Percentiles rank a stretch among this genome's conserved stretches.
These are phyloP conservation scores for Xylariaceae sp. DNA, from an alignment of 2,329 filamentous ascomycete species.

Conservation along the genomic window DNA sequence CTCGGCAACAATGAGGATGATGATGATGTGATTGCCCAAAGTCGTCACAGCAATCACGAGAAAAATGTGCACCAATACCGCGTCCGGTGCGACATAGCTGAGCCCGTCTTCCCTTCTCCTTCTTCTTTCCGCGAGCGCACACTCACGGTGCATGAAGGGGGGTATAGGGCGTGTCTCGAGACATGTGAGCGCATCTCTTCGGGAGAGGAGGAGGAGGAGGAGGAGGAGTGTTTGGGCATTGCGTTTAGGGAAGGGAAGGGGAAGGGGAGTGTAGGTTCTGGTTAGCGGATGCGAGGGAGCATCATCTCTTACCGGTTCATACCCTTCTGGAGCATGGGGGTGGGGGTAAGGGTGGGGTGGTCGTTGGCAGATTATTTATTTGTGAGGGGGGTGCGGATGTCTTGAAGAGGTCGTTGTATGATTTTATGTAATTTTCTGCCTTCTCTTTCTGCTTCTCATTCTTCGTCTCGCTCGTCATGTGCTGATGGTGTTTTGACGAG, in stretches of 20 bases:
- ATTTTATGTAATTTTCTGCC: neutral
- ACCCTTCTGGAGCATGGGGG: constrained; percentile 2
- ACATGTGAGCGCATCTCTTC: constrained; percentile 21
- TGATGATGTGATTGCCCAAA: too few relatives aligned
- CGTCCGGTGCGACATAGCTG: constrained; percentile 18
- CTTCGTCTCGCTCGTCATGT: too few relatives aligned
- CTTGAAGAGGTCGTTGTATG: neutral
- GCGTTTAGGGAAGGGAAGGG: constrained; percentile 12
- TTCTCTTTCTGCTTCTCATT: too few relatives aligned
- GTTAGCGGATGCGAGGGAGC: constrained; percentile 5
- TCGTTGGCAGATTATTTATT: constrained; percentile 14
- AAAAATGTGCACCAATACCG: constrained; percentile 20
- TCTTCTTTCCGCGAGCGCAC: too few relatives aligned
- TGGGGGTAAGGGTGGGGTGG: neutral
- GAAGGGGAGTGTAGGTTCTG: constrained; percentile 15
- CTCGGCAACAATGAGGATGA: constrained; percentile 13
- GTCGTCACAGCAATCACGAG: neutral
- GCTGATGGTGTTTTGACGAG: too few relatives aligned
- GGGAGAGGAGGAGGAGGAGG: constrained; percentile 4
- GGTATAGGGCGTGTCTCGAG: constrained; percentile 17
- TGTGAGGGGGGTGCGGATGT: constrained; percentile 7
- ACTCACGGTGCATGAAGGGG: neutral
- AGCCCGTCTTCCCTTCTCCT: neutral
- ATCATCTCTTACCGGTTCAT: constrained; percentile 21
- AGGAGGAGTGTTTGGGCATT: constrained; percentile 21